A percentile compares a stretch with the other conserved stretches of the same genome.
These are phyloP conservation scores for Wickerhamiella infanticola DNA, from an alignment of 1,139 yeast genomes.

Conservation along the genomic window DNA sequence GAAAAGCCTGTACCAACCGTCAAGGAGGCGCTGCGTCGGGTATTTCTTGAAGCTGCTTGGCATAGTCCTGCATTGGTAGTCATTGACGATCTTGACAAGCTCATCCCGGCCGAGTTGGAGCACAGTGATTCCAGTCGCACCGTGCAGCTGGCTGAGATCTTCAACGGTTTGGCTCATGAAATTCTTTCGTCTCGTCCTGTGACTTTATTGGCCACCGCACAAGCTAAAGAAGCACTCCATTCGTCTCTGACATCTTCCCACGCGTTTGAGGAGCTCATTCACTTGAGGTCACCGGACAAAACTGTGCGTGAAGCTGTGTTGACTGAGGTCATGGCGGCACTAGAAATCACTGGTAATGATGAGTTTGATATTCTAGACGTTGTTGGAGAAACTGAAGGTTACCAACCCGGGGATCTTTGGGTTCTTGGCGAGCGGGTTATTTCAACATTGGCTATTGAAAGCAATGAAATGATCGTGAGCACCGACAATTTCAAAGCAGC, in stretches of 20 bases:
- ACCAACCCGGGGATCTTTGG: conserved; percentile 67
- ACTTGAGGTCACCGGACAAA: conserved; percentile 57
- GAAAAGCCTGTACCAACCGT: conserved; percentile 44
- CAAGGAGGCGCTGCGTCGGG: conserved; percentile 33
- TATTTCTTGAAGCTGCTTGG: conserved; percentile 58
- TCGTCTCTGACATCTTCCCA: conserved; percentile 49
- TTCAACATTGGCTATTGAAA: conserved; percentile 3
- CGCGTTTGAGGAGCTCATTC: conserved; percentile 47
- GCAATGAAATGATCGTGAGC: background rate
- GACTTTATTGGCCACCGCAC: conserved; percentile 41
- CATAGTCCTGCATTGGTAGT: conserved; percentile 60
- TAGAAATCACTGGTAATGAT: conserved; percentile 20
- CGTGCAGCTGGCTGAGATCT: conserved; percentile 39
- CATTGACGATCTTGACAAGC: conserved; percentile 66
- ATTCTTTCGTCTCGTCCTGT: conserved; percentile 32
- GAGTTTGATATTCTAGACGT: conserved; percentile 52
- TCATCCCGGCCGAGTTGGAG: conserved; percentile 60
- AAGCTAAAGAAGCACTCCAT: conserved; percentile 53
- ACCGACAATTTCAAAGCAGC: conserved; percentile 38
- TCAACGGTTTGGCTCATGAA: conserved; percentile 23
- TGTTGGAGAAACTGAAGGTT: conserved; percentile 74
- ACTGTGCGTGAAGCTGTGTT: conserved; percentile 40
- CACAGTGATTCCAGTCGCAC: conserved; percentile 48
- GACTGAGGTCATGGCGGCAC: conserved; percentile 29
- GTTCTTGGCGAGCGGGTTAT: conserved; percentile 45